Evolutionary conservation across 23 red algal genomes (phyloP).

Genomic region (Rhodosorus marinus): DNA sequence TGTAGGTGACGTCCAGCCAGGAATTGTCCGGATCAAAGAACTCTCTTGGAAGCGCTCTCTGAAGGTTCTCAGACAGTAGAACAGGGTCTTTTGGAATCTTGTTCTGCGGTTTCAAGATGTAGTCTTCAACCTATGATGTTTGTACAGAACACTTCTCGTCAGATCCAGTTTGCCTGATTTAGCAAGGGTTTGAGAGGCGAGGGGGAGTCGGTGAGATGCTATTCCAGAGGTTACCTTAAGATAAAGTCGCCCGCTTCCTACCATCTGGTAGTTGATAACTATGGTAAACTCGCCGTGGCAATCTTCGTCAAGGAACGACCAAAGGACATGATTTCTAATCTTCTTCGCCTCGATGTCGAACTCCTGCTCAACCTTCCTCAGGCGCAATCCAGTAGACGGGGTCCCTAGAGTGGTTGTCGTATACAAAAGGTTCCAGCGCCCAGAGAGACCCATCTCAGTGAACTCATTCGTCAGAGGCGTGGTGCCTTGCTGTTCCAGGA

Average conservation of each 20-base stretch:
- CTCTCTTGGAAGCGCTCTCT: constrained; percentile 10
- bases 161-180: too few species aligned
- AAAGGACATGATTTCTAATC: constrained; percentile 6
- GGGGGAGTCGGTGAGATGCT: too few species aligned
- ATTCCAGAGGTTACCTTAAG: constrained; percentile 1
- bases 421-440: constrained; percentile 12
- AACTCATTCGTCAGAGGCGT: constrained; percentile 10
- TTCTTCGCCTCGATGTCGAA: constrained; percentile 1
- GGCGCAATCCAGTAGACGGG: too few species aligned
- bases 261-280: constrained; percentile 2
- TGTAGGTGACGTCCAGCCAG: constrained; percentile 9
- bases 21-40: constrained; percentile 25
- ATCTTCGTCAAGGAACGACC: constrained; percentile 6
- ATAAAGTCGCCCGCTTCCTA: constrained; percentile 2
- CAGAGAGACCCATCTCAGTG: constrained; percentile 18
- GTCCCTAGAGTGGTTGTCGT: constrained; percentile 2
- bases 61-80: constrained; percentile 1
- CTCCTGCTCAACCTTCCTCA: constrained; percentile 8
- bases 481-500: constrained; percentile 1
- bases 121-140: not conserved
- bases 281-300: constrained; percentile 5
- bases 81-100: constrained; percentile 6
- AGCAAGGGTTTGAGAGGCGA: too few species aligned
- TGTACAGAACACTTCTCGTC: constrained; percentile 1
- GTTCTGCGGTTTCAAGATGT: not conserved